Conservation (phyloP, 768 basidiomycete genomes). For the Rubroboletus satanas region DNA sequence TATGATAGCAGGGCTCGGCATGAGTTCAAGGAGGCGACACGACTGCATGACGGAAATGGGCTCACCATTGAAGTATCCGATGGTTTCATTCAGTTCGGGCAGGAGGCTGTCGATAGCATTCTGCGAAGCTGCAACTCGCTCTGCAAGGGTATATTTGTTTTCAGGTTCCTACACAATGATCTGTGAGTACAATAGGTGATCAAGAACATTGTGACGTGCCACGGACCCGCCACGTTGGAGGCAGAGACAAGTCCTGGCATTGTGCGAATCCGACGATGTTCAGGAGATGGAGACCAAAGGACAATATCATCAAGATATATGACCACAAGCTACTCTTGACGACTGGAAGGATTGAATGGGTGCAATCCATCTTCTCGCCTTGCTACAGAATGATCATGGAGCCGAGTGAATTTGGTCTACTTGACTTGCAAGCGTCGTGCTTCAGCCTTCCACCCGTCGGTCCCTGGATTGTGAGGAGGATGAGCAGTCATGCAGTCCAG, state of each 20-base stretch:
- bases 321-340: background rate
- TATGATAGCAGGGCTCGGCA: background rate
- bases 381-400: background rate
- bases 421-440: background rate
- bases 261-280: slow-evolving; percentile 14
- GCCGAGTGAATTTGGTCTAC: background rate
- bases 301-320: background rate
- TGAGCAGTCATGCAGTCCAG: too few species aligned
- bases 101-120: slow-evolving; percentile 41
- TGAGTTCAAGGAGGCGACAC: background rate
- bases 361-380: background rate
- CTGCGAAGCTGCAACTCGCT: slow-evolving; percentile 42
- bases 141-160: slow-evolving; percentile 35
- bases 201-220: background rate
- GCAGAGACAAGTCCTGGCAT: slow-evolving; percentile 40
- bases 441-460: background rate
- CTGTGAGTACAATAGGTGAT: background rate
- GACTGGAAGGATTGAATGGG: background rate
- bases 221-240: slow-evolving; percentile 43
- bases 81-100: slow-evolving; percentile 35
- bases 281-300: background rate
- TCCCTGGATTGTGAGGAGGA: background rate
- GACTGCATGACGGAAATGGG: background rate
- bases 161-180: slow-evolving; percentile 35
- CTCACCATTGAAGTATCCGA: slow-evolving; percentile 43